These are phyloP conservation scores for Exsudoporus frostii DNA, from an alignment of 768 basidiomycete species.

Conservation along the genomic window DNA sequence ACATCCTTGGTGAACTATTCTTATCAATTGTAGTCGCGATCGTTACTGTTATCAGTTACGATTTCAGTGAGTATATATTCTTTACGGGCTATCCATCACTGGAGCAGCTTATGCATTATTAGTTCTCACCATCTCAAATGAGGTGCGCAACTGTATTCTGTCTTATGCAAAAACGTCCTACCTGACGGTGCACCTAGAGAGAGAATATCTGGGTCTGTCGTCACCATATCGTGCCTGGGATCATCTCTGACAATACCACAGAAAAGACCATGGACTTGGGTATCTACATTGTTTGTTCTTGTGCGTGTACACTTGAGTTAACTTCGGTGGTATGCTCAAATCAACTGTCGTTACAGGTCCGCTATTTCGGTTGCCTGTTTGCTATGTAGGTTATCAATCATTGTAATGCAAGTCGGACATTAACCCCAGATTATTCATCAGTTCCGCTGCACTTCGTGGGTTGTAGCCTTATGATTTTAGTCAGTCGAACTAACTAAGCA, in stretches of 20 bases:
- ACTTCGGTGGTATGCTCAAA: too few species aligned
- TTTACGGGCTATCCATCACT: background rate
- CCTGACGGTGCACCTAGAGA: background rate
- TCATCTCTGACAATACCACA: background rate
- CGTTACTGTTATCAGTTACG: too few species aligned
- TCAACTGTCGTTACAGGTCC: too few species aligned
- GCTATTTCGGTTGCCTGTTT: too few species aligned
- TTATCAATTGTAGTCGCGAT: too few species aligned
- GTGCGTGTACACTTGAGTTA: background rate
- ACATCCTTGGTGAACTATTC: background rate
- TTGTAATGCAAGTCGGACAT: background rate
- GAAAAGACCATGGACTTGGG: background rate
- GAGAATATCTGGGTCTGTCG: too few species aligned
- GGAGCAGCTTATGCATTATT: background rate
- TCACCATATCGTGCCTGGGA: too few species aligned
- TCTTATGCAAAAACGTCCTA: background rate
- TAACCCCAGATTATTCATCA: background rate
- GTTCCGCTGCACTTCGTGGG: too few species aligned
- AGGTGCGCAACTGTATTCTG: background rate
- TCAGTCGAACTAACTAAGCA: too few species aligned
- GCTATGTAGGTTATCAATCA: too few species aligned
- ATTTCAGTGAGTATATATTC: background rate
- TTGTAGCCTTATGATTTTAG: too few species aligned
- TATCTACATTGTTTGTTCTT: background rate
- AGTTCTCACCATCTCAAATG: background rate